phyloP scores from a whole-genome alignment of 371 early-diverging fungal genomes.

The Dentiscutata heterogama region DNA sequence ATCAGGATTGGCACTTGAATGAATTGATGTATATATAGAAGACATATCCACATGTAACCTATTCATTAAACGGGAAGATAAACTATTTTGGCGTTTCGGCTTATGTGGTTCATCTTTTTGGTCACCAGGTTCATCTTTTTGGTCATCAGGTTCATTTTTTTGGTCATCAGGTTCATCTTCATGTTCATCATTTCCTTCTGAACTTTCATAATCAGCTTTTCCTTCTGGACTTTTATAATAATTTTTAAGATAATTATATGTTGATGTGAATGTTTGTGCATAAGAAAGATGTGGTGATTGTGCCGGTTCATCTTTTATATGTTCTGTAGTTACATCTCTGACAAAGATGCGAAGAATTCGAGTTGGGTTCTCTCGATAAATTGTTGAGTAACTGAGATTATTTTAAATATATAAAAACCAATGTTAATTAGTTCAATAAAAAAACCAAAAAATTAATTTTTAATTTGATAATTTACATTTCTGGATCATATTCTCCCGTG shows the following conservation, averaged over 20 bases:
- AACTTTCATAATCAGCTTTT: not conserved
- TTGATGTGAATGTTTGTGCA: conserved; percentile 37
- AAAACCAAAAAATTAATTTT: not conserved
- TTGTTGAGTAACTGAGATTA: conserved; percentile 59
- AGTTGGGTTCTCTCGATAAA: conserved; percentile 70
- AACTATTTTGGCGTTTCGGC: not conserved
- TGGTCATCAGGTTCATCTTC: not conserved
- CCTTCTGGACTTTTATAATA: not conserved
- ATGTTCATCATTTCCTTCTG: not conserved
- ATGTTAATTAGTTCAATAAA: not conserved
- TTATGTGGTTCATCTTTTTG: not conserved
- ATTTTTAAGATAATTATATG: not conserved
- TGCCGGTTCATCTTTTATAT: conserved; percentile 49
- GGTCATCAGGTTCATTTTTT: not conserved
- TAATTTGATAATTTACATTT: conserved; percentile 60
- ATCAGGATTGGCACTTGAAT: not conserved
- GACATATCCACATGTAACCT: conserved; percentile 18
- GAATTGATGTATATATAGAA: not conserved
- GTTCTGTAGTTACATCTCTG: conserved; percentile 77
- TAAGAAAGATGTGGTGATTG: conserved; percentile 41
- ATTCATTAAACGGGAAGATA: conserved; percentile 10
- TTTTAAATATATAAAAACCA: not conserved
- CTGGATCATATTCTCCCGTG: conserved; percentile 90
- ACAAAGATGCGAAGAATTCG: conserved; percentile 87
- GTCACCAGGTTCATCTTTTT: not conserved